phyloP scores from a whole-genome alignment of 2,329 filamentous ascomycete species.

The Ophiostoma sp. region DNA sequence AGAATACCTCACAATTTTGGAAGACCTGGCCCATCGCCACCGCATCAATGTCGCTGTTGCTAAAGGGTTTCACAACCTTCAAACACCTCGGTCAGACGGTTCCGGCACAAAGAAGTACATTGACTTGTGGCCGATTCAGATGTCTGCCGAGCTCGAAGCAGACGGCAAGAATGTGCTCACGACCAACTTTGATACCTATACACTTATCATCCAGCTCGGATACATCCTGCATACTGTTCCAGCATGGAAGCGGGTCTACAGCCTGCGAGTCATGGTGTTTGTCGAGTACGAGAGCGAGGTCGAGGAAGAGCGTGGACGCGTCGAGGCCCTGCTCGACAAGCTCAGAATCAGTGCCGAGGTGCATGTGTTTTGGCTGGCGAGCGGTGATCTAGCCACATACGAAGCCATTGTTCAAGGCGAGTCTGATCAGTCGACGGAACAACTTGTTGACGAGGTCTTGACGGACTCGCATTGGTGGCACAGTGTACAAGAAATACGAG shows the following conservation, averaged over 20 bases:
- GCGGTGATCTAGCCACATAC: slow-evolving; percentile 65
- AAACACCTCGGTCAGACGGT: slow-evolving; percentile 57
- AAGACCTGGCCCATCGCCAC: slow-evolving; percentile 71
- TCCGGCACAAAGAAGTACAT: slow-evolving; percentile 54
- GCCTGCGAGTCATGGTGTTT: slow-evolving; percentile 73
- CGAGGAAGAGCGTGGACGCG: slow-evolving; percentile 66
- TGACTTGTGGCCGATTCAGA: slow-evolving; percentile 88
- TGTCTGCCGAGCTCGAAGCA: slow-evolving; percentile 75
- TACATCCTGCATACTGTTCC: slow-evolving; percentile 78
- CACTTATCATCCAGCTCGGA: slow-evolving; percentile 78
- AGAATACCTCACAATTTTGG: slow-evolving; percentile 75
- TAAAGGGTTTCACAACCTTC: slow-evolving; percentile 70
- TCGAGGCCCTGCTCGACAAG: slow-evolving; percentile 70
- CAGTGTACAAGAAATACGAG: slow-evolving; percentile 57
- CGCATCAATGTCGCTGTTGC: slow-evolving; percentile 81
- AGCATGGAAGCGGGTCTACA: slow-evolving; percentile 69
- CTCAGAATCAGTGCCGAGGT: slow-evolving; percentile 75
- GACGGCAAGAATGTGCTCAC: slow-evolving; percentile 65
- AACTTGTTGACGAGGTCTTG: slow-evolving; percentile 60
- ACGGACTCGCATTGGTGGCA: slow-evolving; percentile 77
- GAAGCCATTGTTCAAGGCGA: slow-evolving; percentile 72
- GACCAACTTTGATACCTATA: slow-evolving; percentile 85
- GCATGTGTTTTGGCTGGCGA: slow-evolving; percentile 74
- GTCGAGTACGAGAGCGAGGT: slow-evolving; percentile 85
- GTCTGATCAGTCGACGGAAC: slow-evolving; percentile 49